These are phyloP conservation scores for Immersiella caudata DNA, from an alignment of 495 filamentous ascomycete genomes.

Conservation along the genomic window DNA sequence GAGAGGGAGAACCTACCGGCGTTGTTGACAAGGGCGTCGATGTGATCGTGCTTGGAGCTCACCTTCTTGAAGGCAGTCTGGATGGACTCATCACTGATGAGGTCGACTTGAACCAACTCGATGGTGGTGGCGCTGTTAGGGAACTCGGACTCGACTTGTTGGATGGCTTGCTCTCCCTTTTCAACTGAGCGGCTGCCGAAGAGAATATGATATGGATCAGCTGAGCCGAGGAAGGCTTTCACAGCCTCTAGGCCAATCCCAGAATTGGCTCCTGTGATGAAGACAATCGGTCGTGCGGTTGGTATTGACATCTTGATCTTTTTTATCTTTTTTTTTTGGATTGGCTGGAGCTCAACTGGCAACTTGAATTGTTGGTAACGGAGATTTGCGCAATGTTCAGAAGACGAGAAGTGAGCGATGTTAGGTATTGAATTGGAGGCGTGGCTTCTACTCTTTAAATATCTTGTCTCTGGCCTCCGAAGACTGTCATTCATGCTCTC, in stretches of 20 bases:
- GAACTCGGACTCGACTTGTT: slow-evolving; percentile 37
- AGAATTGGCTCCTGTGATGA: slow-evolving; percentile 43
- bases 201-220: slow-evolving; percentile 50
- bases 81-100: slow-evolving; percentile 54
- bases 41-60: slow-evolving; percentile 33
- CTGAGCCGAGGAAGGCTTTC: slow-evolving; percentile 46
- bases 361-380: too few species aligned
- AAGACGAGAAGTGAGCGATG: background rate
- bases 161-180: slow-evolving; percentile 51
- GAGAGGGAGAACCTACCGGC: slow-evolving; percentile 33
- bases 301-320: background rate
- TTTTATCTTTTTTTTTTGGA: background rate
- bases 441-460: background rate
- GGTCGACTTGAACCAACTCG: slow-evolving; percentile 48
- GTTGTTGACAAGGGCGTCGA: slow-evolving; percentile 58
- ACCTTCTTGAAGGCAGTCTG: slow-evolving; percentile 42
- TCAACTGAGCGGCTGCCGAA: slow-evolving; percentile 48
- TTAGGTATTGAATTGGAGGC: too few species aligned
- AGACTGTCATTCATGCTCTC: too few species aligned
- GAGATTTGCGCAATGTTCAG: background rate
- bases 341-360: background rate
- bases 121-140: slow-evolving; percentile 42
- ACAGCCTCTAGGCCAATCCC: slow-evolving; percentile 55
- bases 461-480: background rate
- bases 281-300: slow-evolving; percentile 8